Percentiles rank a stretch among this genome's conserved stretches.
These are phyloP conservation scores for Pichia pseudocactophila DNA, from an alignment of 805 yeast genomes.

Conservation along the genomic window DNA sequence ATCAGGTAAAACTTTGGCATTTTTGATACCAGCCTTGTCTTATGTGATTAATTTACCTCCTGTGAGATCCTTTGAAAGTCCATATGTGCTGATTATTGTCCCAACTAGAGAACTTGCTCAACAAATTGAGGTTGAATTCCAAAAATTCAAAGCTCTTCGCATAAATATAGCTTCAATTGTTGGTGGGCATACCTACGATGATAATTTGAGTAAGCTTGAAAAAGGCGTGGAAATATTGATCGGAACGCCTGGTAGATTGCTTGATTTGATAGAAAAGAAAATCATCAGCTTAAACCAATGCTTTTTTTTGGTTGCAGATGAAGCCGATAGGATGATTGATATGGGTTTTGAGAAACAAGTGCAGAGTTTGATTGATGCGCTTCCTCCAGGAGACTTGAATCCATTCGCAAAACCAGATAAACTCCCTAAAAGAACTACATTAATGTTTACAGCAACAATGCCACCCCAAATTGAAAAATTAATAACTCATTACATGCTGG, in stretches of 20 bases:
- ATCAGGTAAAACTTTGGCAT: conserved; percentile 88
- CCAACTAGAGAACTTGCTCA: conserved; percentile 93
- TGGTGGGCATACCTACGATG: conserved; percentile 81
- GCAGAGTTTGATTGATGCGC: conserved; percentile 42
- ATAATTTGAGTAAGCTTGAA: conserved; percentile 46
- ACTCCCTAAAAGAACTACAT: conserved; percentile 44
- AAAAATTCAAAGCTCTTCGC: conserved; percentile 25
- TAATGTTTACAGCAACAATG: conserved; percentile 95
- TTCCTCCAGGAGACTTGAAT: conserved; percentile 40
- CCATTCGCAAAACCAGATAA: conserved; percentile 28
- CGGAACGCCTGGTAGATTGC: conserved; percentile 89
- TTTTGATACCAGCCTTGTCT: conserved; percentile 60
- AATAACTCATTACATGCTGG: conserved; percentile 48
- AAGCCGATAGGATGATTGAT: conserved; percentile 93
- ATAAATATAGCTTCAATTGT: conserved; percentile 57
- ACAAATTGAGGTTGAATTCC: conserved; percentile 67
- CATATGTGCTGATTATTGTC: conserved; percentile 67
- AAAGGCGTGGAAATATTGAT: conserved; percentile 71
- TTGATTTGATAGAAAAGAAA: conserved; percentile 71
- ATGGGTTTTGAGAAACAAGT: conserved; percentile 87
- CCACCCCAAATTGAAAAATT: conserved; percentile 63
- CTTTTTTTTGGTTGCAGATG: conserved; percentile 72
- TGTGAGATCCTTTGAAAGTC: conserved; percentile 49
- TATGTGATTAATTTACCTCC: conserved; percentile 41
- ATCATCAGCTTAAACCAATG: conserved; percentile 52